Conservation (phyloP, 2,329 filamentous ascomycete species). For the Paecilomyces niveus region DNA sequence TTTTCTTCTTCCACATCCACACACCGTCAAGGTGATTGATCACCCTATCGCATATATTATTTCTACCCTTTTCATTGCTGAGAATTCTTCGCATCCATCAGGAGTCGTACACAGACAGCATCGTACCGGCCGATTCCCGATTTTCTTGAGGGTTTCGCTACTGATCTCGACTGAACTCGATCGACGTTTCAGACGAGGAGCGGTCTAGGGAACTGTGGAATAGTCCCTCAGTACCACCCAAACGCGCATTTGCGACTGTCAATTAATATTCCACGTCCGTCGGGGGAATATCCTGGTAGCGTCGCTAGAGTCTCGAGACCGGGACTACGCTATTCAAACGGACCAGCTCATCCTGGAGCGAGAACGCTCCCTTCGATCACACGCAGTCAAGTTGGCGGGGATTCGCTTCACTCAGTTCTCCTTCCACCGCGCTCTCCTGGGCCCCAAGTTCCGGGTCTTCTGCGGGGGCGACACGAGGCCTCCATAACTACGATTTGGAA, state of each 20-base stretch:
- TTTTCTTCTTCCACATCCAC: not conserved
- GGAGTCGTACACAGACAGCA: not conserved
- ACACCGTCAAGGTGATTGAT: slow-evolving; percentile 2
- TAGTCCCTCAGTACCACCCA: not conserved
- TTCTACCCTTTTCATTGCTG: not conserved
- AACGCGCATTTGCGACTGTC: not conserved
- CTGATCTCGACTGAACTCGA: not conserved
- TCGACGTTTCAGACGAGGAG: not conserved
- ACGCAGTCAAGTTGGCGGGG: slow-evolving; percentile 91
- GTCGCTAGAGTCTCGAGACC: slow-evolving; percentile 1
- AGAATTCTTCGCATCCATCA: not conserved
- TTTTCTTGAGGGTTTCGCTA: not conserved
- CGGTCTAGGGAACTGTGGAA: slow-evolving; percentile 4
- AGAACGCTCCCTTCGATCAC: slow-evolving; percentile 13
- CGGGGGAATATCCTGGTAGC: not conserved
- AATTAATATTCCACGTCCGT: not conserved
- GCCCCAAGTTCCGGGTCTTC: slow-evolving; percentile 89
- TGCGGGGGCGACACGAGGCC: slow-evolving; percentile 95
- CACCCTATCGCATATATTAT: not conserved
- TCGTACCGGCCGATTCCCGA: not conserved
- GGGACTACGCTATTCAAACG: slow-evolving; percentile 5
- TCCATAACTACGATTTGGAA: slow-evolving; percentile 67
- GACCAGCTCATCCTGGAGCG: slow-evolving; percentile 28
- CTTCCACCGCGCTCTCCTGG: slow-evolving; percentile 81
- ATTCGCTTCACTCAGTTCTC: slow-evolving; percentile 63